Base-by-base conservation (phyloP, 1,139 yeast species). In the Magnusiomyces magnusii region DNA sequence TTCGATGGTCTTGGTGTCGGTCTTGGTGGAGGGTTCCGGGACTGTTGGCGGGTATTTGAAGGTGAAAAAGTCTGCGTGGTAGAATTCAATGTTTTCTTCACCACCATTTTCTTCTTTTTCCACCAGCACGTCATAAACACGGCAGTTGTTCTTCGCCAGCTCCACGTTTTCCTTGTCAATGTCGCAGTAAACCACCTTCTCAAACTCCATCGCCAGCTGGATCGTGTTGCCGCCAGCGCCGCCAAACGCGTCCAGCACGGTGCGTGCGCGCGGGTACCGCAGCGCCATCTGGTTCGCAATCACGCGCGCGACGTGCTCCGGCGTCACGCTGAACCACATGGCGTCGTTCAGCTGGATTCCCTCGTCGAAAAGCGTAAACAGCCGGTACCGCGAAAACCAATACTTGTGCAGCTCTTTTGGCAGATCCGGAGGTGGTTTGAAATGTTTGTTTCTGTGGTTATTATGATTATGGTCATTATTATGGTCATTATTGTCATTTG, bases 151-250 rank as follows among this genome's bases (percentile, higher is more conserved):
- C 17, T 25, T 41, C 2, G 55, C 49, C 39, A 53, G 25, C 3
- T 19, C 39, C 49, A 53, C 24, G 25, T 53, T 53, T 25, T 53
- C 50, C 24, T 7, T 25, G 25, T 27, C 34, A n/a, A 53, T 41
- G 25, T 53, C 55, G 17, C 25, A 24, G 19, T 53, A 53, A 17
- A 53, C 7, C n/a, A 60, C 63, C 63, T 51, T 58, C 41, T 80
- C 79, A 65, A 86, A 87, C 21, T 69, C 68, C 54, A 76, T 70
- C 1, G 93, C 92, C 72, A 93, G 85, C 66, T 90, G 97, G 50
- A 91, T 88, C 0, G 91, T 76, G 69, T 93, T 93, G 0, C 99
- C 99, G 0, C 97, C 99, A 1, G 95, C 98, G 0, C 99, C 99
- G 65, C 97, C 87, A 68, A 92, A 92, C 2, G 90, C 80, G 69